A percentile compares a stretch with the other conserved stretches of the same genome.
Evolutionary conservation across 2,329 filamentous ascomycete species (phyloP).

Genomic region (Alternaria atra): DNA sequence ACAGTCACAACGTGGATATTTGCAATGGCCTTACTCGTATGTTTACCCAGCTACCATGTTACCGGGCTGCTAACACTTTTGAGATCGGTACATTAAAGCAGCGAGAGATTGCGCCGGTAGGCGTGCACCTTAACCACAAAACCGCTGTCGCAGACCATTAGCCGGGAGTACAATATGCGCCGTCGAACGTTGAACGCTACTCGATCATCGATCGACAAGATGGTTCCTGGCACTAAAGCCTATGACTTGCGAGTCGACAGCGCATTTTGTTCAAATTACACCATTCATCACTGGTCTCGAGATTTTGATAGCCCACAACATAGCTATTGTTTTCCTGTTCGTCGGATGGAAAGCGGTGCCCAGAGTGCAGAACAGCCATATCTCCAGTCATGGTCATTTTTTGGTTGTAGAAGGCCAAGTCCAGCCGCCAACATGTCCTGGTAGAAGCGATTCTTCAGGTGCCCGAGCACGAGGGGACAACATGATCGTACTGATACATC

Average conservation of each 20-base stretch:
- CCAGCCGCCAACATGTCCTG: not conserved
- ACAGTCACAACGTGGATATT: constrained; percentile 5
- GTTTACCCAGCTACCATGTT: constrained; percentile 1
- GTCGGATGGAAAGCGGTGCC: not conserved
- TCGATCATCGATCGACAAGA: not conserved
- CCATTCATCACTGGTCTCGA: not conserved
- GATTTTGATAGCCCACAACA: not conserved
- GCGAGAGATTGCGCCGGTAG: not conserved
- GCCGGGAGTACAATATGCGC: not conserved
- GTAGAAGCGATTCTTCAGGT: not conserved
- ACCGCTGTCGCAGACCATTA: not conserved
- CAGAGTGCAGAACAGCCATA: not conserved
- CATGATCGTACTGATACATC: not conserved
- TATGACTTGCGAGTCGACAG: not conserved
- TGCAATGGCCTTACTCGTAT: not conserved
- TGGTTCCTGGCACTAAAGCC: not conserved
- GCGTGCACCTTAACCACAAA: not conserved
- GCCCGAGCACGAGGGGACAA: not conserved
- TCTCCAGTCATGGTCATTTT: not conserved
- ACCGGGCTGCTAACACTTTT: not conserved
- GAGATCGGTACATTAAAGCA: not conserved
- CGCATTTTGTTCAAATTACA: not conserved
- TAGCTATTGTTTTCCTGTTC: not conserved
- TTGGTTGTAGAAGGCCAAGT: not conserved
- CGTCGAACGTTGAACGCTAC: not conserved